Percentiles rank a stretch among this genome's conserved stretches.
Conservation (phyloP, 2,329 filamentous ascomycete genomes). For the Claviceps paspali region DNA sequence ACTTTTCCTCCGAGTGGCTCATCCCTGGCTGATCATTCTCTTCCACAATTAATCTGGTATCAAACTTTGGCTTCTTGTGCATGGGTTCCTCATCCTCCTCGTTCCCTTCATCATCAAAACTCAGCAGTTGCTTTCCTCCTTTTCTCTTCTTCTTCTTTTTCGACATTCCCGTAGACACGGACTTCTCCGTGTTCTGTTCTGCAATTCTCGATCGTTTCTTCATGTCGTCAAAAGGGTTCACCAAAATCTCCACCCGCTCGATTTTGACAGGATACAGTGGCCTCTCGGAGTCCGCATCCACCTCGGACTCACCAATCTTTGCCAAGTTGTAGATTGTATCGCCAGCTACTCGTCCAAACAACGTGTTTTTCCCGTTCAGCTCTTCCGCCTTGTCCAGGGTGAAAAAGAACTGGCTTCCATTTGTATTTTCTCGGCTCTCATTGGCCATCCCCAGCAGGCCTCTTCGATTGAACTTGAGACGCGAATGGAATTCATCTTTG, state of each 20-base stretch:
- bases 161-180: constrained; percentile 26
- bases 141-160: constrained; percentile 62
- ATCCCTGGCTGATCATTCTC: constrained; percentile 20
- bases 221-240: constrained; percentile 76
- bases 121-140: constrained; percentile 59
- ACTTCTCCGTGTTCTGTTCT: constrained; percentile 26
- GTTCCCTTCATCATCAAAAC: constrained; percentile 59
- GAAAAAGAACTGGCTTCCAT: constrained; percentile 95
- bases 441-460: constrained; percentile 96
- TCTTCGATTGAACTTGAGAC: constrained; percentile 82
- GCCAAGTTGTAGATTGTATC: constrained; percentile 93
- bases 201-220: constrained; percentile 48
- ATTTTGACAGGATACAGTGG: constrained; percentile 79
- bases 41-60: constrained; percentile 55
- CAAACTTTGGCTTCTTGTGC: constrained; percentile 64
- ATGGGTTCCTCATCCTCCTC: constrained; percentile 35
- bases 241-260: constrained; percentile 54
- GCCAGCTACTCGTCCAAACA: constrained; percentile 84
- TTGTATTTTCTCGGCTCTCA: constrained; percentile 58
- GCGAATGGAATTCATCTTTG: constrained; percentile 79
- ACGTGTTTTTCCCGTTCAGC: constrained; percentile 75
- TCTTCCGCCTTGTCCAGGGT: constrained; percentile 76
- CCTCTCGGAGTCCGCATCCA: constrained; percentile 63
- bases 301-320: constrained; percentile 80
- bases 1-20: constrained; percentile 11